phyloP scores from a whole-genome alignment of 345 rosid species.

The Aquilaria yunnanensis region DNA sequence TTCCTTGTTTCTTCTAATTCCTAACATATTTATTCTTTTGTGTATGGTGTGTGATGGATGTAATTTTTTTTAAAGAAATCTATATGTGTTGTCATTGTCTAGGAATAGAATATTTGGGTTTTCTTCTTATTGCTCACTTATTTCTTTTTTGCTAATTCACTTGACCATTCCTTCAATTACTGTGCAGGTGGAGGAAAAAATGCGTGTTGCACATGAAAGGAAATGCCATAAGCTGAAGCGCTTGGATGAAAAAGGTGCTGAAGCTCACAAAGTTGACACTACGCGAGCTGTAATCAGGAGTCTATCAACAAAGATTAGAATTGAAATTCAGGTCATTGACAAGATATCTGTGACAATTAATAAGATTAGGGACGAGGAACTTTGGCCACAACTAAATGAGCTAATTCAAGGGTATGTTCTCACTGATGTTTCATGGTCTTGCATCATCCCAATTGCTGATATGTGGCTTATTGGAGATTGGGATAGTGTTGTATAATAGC shows the following conservation, averaged over 20 bases:
- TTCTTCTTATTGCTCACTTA: too few species aligned
- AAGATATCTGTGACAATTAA: conserved; percentile 73
- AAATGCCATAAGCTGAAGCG: conserved; percentile 68
- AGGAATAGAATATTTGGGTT: too few species aligned
- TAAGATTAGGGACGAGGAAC: conserved; percentile 92
- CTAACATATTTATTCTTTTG: too few species aligned
- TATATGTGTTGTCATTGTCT: too few species aligned
- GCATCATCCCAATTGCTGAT: background rate
- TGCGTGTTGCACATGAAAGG: conserved; percentile 73
- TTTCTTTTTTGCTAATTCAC: background rate
- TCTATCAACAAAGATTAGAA: conserved; percentile 76
- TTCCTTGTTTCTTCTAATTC: too few species aligned
- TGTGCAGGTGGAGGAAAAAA: conserved; percentile 81
- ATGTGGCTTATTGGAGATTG: too few species aligned
- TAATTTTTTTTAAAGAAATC: too few species aligned
- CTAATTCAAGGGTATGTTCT: conserved; percentile 74
- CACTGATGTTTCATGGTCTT: conserved; percentile 2
- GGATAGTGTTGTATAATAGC: too few species aligned
- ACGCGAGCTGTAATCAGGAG: conserved; percentile 46
- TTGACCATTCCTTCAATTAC: background rate
- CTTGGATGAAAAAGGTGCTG: conserved; percentile 82
- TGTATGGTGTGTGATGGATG: too few species aligned
- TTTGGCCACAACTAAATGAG: conserved; percentile 88
- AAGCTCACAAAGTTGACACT: conserved; percentile 51
- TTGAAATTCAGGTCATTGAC: conserved; percentile 88